These are phyloP conservation scores for Pachysandra terminalis DNA, from an alignment of 164 flowering plant species.

Conservation along the genomic window DNA sequence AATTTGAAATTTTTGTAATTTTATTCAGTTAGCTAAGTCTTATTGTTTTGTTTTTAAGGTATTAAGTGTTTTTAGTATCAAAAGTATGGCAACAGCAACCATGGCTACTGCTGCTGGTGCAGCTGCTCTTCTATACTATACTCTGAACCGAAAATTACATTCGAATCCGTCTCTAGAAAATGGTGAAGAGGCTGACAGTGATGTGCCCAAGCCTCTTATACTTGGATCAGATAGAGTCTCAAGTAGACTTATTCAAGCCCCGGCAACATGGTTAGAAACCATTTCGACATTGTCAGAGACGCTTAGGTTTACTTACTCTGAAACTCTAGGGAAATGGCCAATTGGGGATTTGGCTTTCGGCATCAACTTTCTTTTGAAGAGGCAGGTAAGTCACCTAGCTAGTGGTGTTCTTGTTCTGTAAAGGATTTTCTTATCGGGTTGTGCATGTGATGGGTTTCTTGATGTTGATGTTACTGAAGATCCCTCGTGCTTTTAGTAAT, in stretches of 20 bases:
- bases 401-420: neutral
- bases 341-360: constrained; percentile 98
- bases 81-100: constrained; percentile 88
- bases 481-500: neutral
- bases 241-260: constrained; percentile 70
- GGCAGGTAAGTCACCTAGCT: constrained; percentile 58
- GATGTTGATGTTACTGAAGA: neutral
- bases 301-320: constrained; percentile 88
- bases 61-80: constrained; percentile 11
- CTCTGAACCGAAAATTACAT: constrained; percentile 61
- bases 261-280: constrained; percentile 95
- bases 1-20: too few species aligned
- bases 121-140: constrained; percentile 93
- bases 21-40: neutral
- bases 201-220: constrained; percentile 20
- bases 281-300: constrained; percentile 94
- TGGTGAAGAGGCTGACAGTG: constrained; percentile 36
- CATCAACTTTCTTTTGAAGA: constrained; percentile 82
- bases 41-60: constrained; percentile 10
- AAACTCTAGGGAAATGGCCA: constrained; percentile 98
- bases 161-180: constrained; percentile 24
- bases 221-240: constrained; percentile 55
- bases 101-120: constrained; percentile 99
- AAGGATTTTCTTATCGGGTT: neutral
- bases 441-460: neutral